A percentile compares a stretch with the other conserved stretches of the same genome.
Evolutionary conservation across 805 yeast species (phyloP).

Genomic region (Zygosaccharomyces bailii): DNA sequence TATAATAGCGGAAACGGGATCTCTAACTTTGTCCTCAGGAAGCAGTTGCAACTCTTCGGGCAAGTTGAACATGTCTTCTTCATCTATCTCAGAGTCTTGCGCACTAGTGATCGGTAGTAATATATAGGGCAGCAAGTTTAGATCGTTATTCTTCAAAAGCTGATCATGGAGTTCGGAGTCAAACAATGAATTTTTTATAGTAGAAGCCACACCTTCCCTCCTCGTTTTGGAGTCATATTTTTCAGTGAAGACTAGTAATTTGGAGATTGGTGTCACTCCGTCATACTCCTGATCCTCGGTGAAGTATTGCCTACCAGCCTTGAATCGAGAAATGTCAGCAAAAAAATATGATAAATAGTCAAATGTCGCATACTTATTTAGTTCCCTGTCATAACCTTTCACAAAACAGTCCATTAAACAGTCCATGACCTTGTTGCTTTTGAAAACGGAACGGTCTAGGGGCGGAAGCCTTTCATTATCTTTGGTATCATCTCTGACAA

Average conservation of each 20-base stretch:
- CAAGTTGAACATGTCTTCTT: conserved; percentile 79
- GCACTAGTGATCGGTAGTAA: conserved; percentile 79
- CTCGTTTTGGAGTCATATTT: conserved; percentile 72
- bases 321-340: conserved; percentile 81
- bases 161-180: conserved; percentile 65
- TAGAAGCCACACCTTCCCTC: conserved; percentile 89
- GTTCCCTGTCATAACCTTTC: conserved; percentile 68
- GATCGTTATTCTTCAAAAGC: conserved; percentile 55
- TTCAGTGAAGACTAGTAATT: conserved; percentile 77
- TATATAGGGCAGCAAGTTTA: conserved; percentile 77
- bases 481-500: conserved; percentile 29
- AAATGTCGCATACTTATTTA: conserved; percentile 68
- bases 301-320: conserved; percentile 72
- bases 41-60: conserved; percentile 86
- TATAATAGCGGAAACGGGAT: conserved; percentile 61
- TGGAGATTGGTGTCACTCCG: conserved; percentile 72
- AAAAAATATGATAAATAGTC: conserved; percentile 86
- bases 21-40: conserved; percentile 72
- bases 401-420: conserved; percentile 87
- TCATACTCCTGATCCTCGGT: conserved; percentile 71
- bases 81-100: conserved; percentile 62
- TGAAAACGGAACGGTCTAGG: conserved; percentile 49
- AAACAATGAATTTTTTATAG: conserved; percentile 85
- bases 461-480: conserved; percentile 22
- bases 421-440: conserved; percentile 60